Conservation (phyloP, 108 stramenopile genomes). For the Cyclostephanos invisitatus region DNA sequence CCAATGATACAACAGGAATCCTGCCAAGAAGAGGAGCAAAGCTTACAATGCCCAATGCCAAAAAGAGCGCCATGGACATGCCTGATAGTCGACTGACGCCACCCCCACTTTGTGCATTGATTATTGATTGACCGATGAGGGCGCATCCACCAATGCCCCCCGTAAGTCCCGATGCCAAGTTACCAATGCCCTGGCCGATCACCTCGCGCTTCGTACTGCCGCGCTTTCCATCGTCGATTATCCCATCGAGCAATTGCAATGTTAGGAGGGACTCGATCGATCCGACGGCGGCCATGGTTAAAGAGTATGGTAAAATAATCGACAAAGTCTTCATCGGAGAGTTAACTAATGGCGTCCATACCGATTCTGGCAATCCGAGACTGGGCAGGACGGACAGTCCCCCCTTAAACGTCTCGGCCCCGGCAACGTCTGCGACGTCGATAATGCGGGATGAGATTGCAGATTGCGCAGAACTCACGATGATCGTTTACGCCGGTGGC, state of each 20-base stretch:
- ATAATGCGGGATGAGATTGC: not conserved
- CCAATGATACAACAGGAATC: constrained; percentile 69
- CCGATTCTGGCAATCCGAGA: constrained; percentile 46
- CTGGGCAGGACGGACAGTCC: constrained; percentile 72
- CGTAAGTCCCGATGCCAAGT: constrained; percentile 64
- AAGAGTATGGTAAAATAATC: constrained; percentile 66
- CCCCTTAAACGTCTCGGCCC: constrained; percentile 65
- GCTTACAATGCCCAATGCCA: constrained; percentile 70
- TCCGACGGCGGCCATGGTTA: constrained; percentile 81
- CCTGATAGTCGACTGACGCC: constrained; percentile 61
- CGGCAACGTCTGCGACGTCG: constrained; percentile 44
- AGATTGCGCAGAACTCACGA: not conserved
- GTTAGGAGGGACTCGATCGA: constrained; percentile 74
- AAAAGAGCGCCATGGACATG: constrained; percentile 73
- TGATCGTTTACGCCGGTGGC: not conserved
- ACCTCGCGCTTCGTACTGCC: constrained; percentile 71
- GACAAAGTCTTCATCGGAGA: constrained; percentile 55
- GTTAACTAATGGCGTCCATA: constrained; percentile 54
- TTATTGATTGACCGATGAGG: constrained; percentile 80
- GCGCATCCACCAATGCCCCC: constrained; percentile 88
- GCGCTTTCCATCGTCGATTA: constrained; percentile 74
- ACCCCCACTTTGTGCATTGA: constrained; percentile 82
- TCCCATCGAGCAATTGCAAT: constrained; percentile 77
- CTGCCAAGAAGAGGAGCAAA: constrained; percentile 71
- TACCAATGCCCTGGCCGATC: constrained; percentile 74